A percentile compares a stretch with the other conserved stretches of the same genome.
Conservation (phyloP, 2,329 filamentous ascomycete genomes). For the Teratosphaeria zuluensis region DNA sequence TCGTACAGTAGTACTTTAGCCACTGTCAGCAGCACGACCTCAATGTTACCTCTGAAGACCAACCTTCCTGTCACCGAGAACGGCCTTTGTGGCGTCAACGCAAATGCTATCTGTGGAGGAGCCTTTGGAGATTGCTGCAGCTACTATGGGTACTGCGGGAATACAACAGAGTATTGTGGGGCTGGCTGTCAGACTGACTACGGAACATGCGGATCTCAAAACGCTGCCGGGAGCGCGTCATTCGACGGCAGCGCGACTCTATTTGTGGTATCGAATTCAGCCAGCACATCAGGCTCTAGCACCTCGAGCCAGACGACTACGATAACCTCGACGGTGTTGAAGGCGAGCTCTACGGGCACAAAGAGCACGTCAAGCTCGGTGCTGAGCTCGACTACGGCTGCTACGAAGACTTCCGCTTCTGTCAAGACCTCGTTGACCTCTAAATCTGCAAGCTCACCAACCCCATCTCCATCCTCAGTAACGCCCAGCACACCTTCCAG, state of each 20-base stretch:
- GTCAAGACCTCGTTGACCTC: background rate
- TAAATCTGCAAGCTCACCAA: background rate
- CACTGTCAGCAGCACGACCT: background rate
- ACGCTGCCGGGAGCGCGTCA: background rate
- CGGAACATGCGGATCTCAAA: background rate
- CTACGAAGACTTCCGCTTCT: background rate
- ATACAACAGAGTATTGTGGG: background rate
- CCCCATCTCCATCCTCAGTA: too few relatives aligned
- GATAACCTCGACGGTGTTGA: background rate
- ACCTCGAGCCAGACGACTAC: background rate
- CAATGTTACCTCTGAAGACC: background rate
- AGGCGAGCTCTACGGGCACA: background rate
- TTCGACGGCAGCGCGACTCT: background rate
- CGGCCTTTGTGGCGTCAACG: background rate
- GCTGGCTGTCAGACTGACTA: background rate
- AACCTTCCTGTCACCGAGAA: background rate
- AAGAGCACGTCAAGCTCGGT: background rate
- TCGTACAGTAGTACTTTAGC: constrained; percentile 1
- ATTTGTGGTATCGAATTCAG: background rate
- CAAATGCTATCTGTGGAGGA: background rate
- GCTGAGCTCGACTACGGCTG: background rate
- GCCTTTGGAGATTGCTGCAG: background rate
- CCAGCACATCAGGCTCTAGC: background rate
- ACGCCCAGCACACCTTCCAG: background rate
- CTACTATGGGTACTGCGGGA: background rate